Evolutionary conservation across 352 stramenopile species (phyloP), one percentile per base, ranked within the genome.

Genomic region (Globisporangium nodosum): DNA sequence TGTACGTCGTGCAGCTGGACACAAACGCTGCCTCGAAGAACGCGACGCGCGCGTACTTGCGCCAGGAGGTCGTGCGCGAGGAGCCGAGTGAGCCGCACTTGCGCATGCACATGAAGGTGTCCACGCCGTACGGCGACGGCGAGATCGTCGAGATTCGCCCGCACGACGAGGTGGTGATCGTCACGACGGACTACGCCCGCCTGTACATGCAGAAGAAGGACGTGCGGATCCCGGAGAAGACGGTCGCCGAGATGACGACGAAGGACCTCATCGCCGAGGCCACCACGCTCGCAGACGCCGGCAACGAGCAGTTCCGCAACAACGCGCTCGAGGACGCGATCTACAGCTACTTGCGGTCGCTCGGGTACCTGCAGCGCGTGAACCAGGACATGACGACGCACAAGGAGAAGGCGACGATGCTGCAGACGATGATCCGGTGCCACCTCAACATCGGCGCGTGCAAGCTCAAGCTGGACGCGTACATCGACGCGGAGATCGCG

Each of bases 341-440:
- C 46, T 82, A 80, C 65, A 90, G 64, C 64, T 94, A 94, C 58
- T 65, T 94, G 54, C 71, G 80, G 3, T 72, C 81, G 27, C 60
- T 94, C 6, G 74, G 60, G 21, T 92, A 81, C 58, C 65, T 94
- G 53, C 78, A 92, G 53, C 81, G 82, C 35, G 82, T 94, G 31
- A 62, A 92, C 50, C 82, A 94, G 54, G 79, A 92, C 33, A 66
- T 43, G 7, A 79, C 85, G 15, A 92, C 82, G 0, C 81, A 94
- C 66, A 94, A 94, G 62, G 78, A 94, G 47, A 94, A 92, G 63
- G 85, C 85, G 43, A 87, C 72, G 33, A 89, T 92, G 58, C 74
- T 94, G 16, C 82, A 92, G 71, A 94, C 85, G 16, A 94, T 94
- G 85, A 90, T 94, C 43, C 85, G 85, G 37, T 94, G 85, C 57